Evolutionary conservation across 768 basidiomycete species (phyloP).

Genomic region (Russula lepida): DNA sequence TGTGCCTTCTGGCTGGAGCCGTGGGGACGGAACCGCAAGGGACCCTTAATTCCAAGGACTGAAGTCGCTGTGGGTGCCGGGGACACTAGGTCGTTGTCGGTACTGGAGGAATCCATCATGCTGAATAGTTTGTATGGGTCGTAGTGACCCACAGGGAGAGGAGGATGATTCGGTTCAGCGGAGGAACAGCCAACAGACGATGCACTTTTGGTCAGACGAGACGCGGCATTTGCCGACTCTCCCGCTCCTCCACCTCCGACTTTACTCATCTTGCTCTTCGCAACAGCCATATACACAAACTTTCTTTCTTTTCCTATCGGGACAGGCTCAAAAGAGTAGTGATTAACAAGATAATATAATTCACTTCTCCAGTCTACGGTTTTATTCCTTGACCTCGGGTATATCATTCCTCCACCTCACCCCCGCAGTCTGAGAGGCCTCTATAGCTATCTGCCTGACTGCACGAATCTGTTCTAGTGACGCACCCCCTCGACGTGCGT

Average conservation of each 20-base stretch:
- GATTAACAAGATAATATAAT: neutral
- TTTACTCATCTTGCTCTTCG: neutral
- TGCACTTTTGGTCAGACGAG: conserved; percentile 2
- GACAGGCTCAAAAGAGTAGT: too few relatives aligned
- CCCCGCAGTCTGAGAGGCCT: conserved; percentile 40
- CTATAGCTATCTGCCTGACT: conserved; percentile 47
- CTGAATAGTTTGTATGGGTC: conserved; percentile 11
- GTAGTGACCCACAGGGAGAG: conserved; percentile 20
- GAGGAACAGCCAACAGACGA: conserved; percentile 13
- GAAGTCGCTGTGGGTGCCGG: conserved; percentile 36
- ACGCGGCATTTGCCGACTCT: conserved; percentile 9
- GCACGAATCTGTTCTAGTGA: conserved; percentile 44
- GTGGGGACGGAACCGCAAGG: conserved; percentile 59
- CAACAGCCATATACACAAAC: neutral
- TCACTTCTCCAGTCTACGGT: neutral
- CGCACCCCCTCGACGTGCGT: conserved; percentile 48
- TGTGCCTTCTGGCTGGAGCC: conserved; percentile 61
- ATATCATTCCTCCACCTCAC: conserved; percentile 44
- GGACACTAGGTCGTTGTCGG: conserved; percentile 12
- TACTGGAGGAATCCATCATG: conserved; percentile 18
- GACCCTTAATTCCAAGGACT: conserved; percentile 52
- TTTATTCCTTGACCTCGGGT: conserved; percentile 32
- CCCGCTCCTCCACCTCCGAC: neutral
- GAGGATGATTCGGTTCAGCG: conserved; percentile 2
- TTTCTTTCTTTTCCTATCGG: neutral